Conservation (phyloP, 1,284 basidiomycete species). For the Omphalotus olearius region DNA sequence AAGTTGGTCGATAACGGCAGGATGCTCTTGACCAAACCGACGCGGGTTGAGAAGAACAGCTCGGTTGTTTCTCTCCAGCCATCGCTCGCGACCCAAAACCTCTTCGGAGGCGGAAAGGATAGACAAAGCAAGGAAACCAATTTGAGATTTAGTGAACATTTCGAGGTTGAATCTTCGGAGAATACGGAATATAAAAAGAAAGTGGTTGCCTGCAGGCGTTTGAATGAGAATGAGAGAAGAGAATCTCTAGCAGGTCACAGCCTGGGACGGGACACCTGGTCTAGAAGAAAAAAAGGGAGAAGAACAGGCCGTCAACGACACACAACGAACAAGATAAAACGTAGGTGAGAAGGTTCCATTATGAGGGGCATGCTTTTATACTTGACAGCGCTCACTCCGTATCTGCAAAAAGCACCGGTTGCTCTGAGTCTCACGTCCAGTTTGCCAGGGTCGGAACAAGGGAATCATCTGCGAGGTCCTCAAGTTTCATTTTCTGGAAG, state of each 20-base stretch:
- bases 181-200: conserved; percentile 19
- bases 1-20: conserved; percentile 43
- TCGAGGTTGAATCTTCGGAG: conserved; percentile 21
- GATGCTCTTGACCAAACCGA: conserved; percentile 51
- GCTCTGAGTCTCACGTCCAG: neutral
- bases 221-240: conserved; percentile 13
- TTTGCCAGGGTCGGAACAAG: neutral
- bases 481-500: neutral
- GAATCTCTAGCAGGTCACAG: neutral
- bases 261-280: conserved; percentile 40
- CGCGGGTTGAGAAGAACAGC: conserved; percentile 44
- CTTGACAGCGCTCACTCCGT: neutral
- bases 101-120: conserved; percentile 36
- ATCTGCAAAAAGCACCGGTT: conserved; percentile 7
- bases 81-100: conserved; percentile 32
- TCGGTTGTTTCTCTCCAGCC: conserved; percentile 44
- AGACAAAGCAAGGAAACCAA: conserved; percentile 33
- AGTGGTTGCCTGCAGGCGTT: conserved; percentile 22
- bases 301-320: conserved; percentile 46
- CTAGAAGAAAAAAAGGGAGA: conserved; percentile 31
- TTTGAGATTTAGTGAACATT: conserved; percentile 43
- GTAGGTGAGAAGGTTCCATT: conserved; percentile 21
- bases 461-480: neutral
- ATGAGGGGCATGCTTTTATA: conserved; percentile 5
- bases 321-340: conserved; percentile 27